These are phyloP conservation scores for Camelina neglecta DNA, from an alignment of 345 rosid species.

Conservation along the genomic window DNA sequence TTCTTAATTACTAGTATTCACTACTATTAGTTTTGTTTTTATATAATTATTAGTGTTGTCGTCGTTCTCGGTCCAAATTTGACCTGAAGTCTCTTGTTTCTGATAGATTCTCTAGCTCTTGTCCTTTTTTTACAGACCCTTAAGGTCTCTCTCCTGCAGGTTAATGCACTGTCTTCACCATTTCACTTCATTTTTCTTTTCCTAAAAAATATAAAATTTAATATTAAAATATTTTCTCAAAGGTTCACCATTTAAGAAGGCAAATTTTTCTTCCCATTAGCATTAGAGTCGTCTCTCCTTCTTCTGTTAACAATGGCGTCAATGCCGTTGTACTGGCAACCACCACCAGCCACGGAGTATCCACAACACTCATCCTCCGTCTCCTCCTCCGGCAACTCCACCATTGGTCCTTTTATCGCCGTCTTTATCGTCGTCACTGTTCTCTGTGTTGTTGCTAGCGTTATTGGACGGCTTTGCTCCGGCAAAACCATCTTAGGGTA, in stretches of 20 bases:
- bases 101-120: slow-evolving; percentile 29
- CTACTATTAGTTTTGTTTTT: not conserved
- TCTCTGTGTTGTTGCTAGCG: slow-evolving; percentile 53
- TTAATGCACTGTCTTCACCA: slow-evolving; percentile 26
- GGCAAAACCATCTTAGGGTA: slow-evolving; percentile 66
- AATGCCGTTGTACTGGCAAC: slow-evolving; percentile 51
- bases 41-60: slow-evolving; percentile 1
- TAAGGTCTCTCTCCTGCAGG: slow-evolving; percentile 20
- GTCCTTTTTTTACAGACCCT: slow-evolving; percentile 26
- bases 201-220: not conserved
- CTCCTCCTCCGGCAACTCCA: slow-evolving; percentile 40
- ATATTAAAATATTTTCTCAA: not conserved
- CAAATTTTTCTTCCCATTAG: not conserved
- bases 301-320: slow-evolving; percentile 38
- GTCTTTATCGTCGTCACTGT: slow-evolving; percentile 57
- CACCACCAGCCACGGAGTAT: slow-evolving; percentile 42
- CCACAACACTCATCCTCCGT: slow-evolving; percentile 44
- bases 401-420: slow-evolving; percentile 60
- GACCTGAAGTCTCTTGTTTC: slow-evolving; percentile 33
- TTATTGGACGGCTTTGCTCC: slow-evolving; percentile 76
- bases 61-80: slow-evolving; percentile 1
- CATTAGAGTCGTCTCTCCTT: not conserved
- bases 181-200: not conserved
- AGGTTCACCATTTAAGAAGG: slow-evolving; percentile 21
- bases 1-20: not conserved